Evolutionary conservation across 805 yeast genomes (phyloP).

Genomic region (Tetrapisispora arboricola): DNA sequence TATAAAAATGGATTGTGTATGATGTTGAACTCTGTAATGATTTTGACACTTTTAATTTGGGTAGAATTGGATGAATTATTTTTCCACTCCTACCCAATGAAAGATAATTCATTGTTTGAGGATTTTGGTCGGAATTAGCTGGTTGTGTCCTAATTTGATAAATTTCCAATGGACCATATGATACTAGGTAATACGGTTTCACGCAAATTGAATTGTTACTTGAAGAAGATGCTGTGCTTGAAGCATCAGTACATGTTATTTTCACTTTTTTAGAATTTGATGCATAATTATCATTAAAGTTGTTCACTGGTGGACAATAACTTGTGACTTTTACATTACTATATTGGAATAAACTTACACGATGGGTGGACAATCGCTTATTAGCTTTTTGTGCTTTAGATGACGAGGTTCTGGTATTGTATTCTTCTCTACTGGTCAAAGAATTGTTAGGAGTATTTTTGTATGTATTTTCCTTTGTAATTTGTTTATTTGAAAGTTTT

Average conservation of each 20-base stretch:
- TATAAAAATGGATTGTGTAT: conserved; percentile 54
- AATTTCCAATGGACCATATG: conserved; percentile 24
- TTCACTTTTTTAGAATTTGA: too few species aligned
- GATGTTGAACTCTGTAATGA: conserved; percentile 28
- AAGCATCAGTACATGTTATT: conserved; percentile 6
- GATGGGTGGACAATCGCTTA: conserved; percentile 23
- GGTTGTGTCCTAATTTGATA: conserved; percentile 23
- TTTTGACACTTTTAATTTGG: conserved; percentile 49
- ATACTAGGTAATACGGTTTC: conserved; percentile 11
- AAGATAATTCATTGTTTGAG: conserved; percentile 17
- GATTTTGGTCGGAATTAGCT: conserved; percentile 8
- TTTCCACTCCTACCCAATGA: conserved; percentile 26
- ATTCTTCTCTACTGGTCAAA: neutral
- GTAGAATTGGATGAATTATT: conserved; percentile 62
- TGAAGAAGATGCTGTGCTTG: conserved; percentile 4
- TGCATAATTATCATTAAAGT: too few species aligned
- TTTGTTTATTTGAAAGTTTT: neutral
- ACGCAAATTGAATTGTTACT: conserved; percentile 6
- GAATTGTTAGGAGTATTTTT: too few species aligned
- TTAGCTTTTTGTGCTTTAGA: too few species aligned
- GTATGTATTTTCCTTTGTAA: too few species aligned
- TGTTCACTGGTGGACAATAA: conserved; percentile 3
- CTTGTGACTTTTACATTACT: conserved; percentile 18
- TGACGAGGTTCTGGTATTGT: too few species aligned
- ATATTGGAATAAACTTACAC: conserved; percentile 23